phyloP scores from a whole-genome alignment of 2,329 filamentous ascomycete species.

The Trichoderma oligosporum region DNA sequence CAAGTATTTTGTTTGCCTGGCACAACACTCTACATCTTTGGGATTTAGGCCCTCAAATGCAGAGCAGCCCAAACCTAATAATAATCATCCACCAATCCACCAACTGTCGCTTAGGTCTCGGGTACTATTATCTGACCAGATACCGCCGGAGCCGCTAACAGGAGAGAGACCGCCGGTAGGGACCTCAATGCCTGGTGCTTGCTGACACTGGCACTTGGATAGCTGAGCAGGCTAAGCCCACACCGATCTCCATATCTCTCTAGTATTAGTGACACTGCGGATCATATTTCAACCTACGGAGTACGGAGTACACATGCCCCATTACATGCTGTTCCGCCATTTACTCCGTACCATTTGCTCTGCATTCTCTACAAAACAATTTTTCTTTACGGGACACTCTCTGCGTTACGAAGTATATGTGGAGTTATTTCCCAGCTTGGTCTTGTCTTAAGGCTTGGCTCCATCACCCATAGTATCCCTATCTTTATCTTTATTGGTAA shows the following conservation, averaged over 20 bases:
- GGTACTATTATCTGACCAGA: neutral
- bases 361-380: neutral
- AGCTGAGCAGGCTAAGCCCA: neutral
- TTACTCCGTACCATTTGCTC: neutral
- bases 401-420: neutral
- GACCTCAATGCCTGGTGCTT: neutral
- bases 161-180: too few species aligned
- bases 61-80: slow-evolving; percentile 13
- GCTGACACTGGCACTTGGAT: neutral
- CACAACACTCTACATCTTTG: neutral
- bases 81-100: neutral
- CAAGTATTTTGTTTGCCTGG: neutral
- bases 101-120: neutral
- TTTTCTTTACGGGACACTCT: neutral
- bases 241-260: neutral
- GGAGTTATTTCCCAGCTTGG: neutral
- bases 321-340: too few species aligned
- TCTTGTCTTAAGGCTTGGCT: neutral
- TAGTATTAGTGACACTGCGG: neutral
- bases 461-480: neutral
- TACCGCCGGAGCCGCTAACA: slow-evolving; percentile 8
- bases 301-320: neutral
- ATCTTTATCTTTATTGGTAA: too few species aligned
- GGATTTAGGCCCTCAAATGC: slow-evolving; percentile 3
- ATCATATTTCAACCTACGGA: neutral